These are phyloP conservation scores for Acrodontium crateriforme DNA, from an alignment of 2,329 filamentous ascomycete genomes.

Conservation along the genomic window DNA sequence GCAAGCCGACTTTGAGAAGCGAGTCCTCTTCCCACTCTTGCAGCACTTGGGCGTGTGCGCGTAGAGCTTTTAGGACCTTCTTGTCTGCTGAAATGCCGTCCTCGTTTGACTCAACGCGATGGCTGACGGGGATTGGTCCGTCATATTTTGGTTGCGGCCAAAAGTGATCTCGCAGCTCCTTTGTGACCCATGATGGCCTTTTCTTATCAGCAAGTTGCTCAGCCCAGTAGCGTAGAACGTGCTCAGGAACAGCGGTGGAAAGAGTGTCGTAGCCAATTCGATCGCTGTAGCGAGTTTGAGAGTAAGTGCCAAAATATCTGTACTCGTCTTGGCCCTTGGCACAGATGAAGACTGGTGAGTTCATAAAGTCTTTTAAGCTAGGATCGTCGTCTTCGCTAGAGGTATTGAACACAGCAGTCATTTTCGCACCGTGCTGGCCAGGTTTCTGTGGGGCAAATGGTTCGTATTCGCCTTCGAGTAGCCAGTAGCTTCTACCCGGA, in stretches of 20 bases:
- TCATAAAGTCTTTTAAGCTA: constrained; percentile 16
- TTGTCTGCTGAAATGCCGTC: constrained; percentile 4
- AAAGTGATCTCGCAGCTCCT: constrained; percentile 28
- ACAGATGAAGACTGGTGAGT: constrained; percentile 30
- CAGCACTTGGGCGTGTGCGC: constrained; percentile 22
- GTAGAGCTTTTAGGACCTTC: constrained; percentile 20
- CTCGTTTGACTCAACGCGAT: constrained; percentile 4
- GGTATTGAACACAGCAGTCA: constrained; percentile 32
- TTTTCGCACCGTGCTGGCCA: constrained; percentile 32
- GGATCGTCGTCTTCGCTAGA: constrained; percentile 4
- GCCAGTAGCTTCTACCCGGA: constrained; percentile 27
- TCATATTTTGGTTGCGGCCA: constrained; percentile 28
- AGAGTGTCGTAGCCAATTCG: constrained; percentile 30
- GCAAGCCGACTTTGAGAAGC: constrained; percentile 20
- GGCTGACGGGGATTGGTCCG: constrained; percentile 19
- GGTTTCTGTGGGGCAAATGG: constrained; percentile 29
- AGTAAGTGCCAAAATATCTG: constrained; percentile 33
- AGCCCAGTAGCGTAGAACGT: constrained; percentile 25
- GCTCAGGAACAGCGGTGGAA: constrained; percentile 21
- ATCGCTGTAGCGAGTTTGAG: constrained; percentile 30
- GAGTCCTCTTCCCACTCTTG: constrained; percentile 28
- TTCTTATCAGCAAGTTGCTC: constrained; percentile 21
- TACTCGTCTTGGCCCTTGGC: constrained; percentile 16
- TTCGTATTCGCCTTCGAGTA: constrained; percentile 25
- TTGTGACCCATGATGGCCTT: constrained; percentile 30